phyloP scores from a whole-genome alignment of 2,329 filamentous ascomycete species.

The Apiospora saccharicola region DNA sequence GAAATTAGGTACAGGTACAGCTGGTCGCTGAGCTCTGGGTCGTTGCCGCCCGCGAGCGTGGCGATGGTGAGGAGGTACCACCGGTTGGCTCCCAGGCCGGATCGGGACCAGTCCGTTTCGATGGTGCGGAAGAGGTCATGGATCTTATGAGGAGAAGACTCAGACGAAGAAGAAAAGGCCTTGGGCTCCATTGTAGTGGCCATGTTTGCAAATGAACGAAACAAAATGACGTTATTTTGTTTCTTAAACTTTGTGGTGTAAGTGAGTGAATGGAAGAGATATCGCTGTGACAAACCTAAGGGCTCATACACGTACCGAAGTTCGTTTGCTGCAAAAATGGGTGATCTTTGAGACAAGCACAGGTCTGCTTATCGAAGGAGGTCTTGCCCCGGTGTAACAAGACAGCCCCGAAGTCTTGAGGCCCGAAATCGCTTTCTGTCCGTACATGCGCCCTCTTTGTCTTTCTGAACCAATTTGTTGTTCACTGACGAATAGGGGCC shows the following conservation, averaged over 20 bases:
- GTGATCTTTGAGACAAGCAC: not conserved
- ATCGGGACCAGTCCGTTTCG: slow-evolving; percentile 22
- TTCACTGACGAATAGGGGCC: not conserved
- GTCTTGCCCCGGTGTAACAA: not conserved
- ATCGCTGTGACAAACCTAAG: not conserved
- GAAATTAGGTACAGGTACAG: slow-evolving; percentile 64
- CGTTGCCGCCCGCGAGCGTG: slow-evolving; percentile 56
- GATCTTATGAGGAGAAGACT: not conserved
- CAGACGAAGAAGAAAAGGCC: not conserved
- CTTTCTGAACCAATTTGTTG: not conserved
- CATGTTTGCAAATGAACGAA: not conserved
- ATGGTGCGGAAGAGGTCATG: slow-evolving; percentile 23
- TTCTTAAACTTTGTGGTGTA: not conserved
- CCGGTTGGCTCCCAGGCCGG: slow-evolving; percentile 31
- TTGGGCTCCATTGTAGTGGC: not conserved
- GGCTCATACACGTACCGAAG: not conserved
- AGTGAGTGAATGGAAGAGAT: not conserved
- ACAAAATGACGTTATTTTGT: not conserved
- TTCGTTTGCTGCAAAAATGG: not conserved
- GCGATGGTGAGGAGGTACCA: slow-evolving; percentile 42
- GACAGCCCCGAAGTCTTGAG: not conserved
- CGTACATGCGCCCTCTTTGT: not conserved
- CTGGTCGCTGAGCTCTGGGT: slow-evolving; percentile 58
- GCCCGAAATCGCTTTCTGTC: not conserved
- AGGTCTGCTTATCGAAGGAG: not conserved